These are phyloP conservation scores for Aspergillus diversus DNA, from an alignment of 495 filamentous ascomycete species.

Conservation along the genomic window DNA sequence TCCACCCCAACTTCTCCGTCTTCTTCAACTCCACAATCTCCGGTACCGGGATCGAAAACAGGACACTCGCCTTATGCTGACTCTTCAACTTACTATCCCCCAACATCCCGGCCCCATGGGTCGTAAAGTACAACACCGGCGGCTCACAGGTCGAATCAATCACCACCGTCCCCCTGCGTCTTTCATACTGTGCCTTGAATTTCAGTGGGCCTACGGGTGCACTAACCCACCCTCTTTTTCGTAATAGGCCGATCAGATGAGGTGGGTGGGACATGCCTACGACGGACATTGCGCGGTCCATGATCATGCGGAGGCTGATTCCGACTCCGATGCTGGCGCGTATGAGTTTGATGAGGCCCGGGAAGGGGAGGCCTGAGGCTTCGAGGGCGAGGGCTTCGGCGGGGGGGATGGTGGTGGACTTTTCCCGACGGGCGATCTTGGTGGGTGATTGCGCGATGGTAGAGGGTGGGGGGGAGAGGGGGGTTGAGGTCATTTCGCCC, in stretches of 20 bases:
- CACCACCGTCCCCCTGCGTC: conserved; percentile 72
- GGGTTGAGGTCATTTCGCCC: conserved; percentile 80
- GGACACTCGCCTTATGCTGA: conserved; percentile 40
- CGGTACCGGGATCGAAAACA: conserved; percentile 55
- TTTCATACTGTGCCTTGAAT: conserved; percentile 72
- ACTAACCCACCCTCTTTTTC: conserved; percentile 42
- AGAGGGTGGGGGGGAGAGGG: conserved; percentile 73
- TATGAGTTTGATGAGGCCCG: not conserved
- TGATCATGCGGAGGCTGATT: conserved; percentile 44
- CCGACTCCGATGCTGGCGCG: not conserved
- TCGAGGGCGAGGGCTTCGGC: conserved; percentile 6
- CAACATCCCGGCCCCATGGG: conserved; percentile 42
- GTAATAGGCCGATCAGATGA: conserved; percentile 72
- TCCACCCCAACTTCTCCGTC: conserved; percentile 86
- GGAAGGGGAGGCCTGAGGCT: not conserved
- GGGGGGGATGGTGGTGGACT: not conserved
- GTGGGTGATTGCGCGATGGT: conserved; percentile 35
- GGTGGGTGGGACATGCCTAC: conserved; percentile 68
- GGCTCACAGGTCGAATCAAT: conserved; percentile 61
- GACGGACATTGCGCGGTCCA: conserved; percentile 69
- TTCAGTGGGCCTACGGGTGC: conserved; percentile 67
- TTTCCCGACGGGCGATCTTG: not conserved
- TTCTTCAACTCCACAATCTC: conserved; percentile 76
- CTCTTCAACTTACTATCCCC: conserved; percentile 45
- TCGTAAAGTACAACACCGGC: conserved; percentile 48